Evolutionary conservation across 2,329 filamentous ascomycete species (phyloP).

Genomic region (Arthrobotrys pseudoclavata): DNA sequence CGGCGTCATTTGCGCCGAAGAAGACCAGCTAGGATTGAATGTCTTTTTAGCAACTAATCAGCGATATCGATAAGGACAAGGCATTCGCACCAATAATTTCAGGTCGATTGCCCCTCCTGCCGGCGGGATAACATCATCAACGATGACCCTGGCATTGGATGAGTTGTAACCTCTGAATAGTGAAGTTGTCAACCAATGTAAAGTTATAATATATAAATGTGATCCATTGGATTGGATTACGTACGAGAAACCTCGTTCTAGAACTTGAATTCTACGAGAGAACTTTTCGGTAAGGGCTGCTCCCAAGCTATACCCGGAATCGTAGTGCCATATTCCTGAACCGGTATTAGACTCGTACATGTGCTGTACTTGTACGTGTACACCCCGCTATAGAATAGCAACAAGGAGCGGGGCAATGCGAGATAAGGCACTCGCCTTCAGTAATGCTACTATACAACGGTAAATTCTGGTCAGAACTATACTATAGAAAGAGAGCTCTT

Average conservation of each 20-base stretch:
- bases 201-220: conserved; percentile 26
- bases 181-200: conserved; percentile 21
- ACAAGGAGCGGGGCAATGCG: conserved; percentile 8
- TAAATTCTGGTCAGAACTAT: conserved; percentile 28
- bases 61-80: background rate
- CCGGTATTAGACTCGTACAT: conserved; percentile 5
- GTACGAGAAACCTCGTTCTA: conserved; percentile 85
- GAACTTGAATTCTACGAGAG: conserved; percentile 81
- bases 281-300: conserved; percentile 44
- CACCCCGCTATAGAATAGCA: conserved; percentile 11
- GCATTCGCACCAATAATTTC: conserved; percentile 74
- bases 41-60: conserved; percentile 62
- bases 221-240: conserved; percentile 28
- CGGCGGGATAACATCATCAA: conserved; percentile 79
- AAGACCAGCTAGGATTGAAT: conserved; percentile 74
- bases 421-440: conserved; percentile 40
- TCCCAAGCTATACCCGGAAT: conserved; percentile 50
- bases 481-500: background rate
- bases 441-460: conserved; percentile 54
- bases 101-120: conserved; percentile 74
- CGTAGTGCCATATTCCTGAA: conserved; percentile 51
- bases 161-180: conserved; percentile 82
- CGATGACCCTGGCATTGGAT: conserved; percentile 76
- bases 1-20: conserved; percentile 92
- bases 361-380: conserved; percentile 5